Conservation (phyloP, 2,329 filamentous ascomycete genomes). For the Phialophora expanda region DNA sequence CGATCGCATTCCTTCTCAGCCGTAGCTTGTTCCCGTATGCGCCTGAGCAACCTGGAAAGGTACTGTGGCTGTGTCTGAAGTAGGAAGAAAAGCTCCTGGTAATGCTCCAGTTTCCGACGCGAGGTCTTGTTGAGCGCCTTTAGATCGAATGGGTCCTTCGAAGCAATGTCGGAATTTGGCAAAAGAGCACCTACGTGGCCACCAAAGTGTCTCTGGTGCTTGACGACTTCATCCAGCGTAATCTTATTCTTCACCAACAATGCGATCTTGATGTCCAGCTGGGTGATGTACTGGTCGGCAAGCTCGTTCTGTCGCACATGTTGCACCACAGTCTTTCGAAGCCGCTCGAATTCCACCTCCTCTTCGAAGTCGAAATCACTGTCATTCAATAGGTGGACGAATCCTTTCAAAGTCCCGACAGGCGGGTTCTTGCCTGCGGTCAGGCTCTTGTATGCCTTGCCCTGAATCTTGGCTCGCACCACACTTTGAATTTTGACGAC, state of each 20-base stretch:
- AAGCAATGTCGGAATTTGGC: conserved; percentile 85
- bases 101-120: conserved; percentile 90
- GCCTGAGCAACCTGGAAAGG: conserved; percentile 83
- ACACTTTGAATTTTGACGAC: conserved; percentile 99
- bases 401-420: conserved; percentile 95
- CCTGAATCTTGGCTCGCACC: conserved; percentile 90
- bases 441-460: conserved; percentile 96
- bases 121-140: conserved; percentile 98
- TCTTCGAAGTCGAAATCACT: conserved; percentile 99
- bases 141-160: conserved; percentile 90
- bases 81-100: conserved; percentile 97
- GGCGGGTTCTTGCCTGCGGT: conserved; percentile 96
- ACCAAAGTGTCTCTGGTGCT: conserved; percentile 94
- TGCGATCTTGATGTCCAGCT: conserved; percentile 98
- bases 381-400: conserved; percentile 95
- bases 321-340: conserved; percentile 95
- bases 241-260: conserved; percentile 99
- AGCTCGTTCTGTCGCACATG: conserved; percentile 97
- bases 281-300: conserved; percentile 96
- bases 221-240: conserved; percentile 94
- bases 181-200: conserved; percentile 84
- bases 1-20: conserved; percentile 91
- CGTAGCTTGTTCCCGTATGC: conserved; percentile 79
- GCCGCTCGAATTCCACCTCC: conserved; percentile 92
- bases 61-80: conserved; percentile 97